Conservation (phyloP, 352 stramenopile species). For the Phytophthora pluvialis region DNA sequence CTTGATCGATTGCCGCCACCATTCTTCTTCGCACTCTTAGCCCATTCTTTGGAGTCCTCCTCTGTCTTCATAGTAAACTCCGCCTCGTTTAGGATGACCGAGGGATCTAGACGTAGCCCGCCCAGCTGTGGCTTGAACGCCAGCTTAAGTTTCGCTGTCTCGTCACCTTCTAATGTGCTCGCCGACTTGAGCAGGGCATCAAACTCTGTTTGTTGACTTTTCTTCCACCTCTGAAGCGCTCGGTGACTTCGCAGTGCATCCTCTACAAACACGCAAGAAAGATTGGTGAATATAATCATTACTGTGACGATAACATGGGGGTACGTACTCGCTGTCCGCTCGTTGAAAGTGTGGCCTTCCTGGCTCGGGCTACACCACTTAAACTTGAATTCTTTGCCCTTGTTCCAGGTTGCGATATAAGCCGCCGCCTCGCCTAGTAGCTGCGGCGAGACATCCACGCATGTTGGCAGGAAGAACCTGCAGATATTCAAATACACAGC, state of each 20-base stretch:
- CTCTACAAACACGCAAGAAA: slow-evolving; percentile 39
- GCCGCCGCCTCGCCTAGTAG: slow-evolving; percentile 76
- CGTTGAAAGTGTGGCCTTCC: slow-evolving; percentile 62
- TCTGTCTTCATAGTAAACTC: slow-evolving; percentile 75
- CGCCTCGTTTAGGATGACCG: slow-evolving; percentile 54
- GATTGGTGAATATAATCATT: neutral
- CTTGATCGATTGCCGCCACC: slow-evolving; percentile 20
- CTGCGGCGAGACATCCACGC: slow-evolving; percentile 54
- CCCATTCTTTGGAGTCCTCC: slow-evolving; percentile 67
- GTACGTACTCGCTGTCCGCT: slow-evolving; percentile 72
- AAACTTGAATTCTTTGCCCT: slow-evolving; percentile 80
- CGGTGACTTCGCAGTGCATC: slow-evolving; percentile 70
- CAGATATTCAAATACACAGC: neutral
- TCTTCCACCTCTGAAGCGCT: slow-evolving; percentile 70
- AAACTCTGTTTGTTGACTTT: slow-evolving; percentile 65
- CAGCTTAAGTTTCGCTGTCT: slow-evolving; percentile 46
- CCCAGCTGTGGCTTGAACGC: slow-evolving; percentile 64
- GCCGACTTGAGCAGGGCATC: slow-evolving; percentile 52
- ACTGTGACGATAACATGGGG: neutral
- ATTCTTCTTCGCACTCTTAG: slow-evolving; percentile 34
- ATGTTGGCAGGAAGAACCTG: slow-evolving; percentile 78
- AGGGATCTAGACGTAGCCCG: slow-evolving; percentile 69
- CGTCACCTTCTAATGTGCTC: slow-evolving; percentile 31
- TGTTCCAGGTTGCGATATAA: slow-evolving; percentile 79
- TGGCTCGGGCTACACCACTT: slow-evolving; percentile 69